Evolutionary conservation across 2,329 filamentous ascomycete genomes (phyloP), one percentile per base, ranked within the genome.

Genomic region (Stenocarpella maydis): DNA sequence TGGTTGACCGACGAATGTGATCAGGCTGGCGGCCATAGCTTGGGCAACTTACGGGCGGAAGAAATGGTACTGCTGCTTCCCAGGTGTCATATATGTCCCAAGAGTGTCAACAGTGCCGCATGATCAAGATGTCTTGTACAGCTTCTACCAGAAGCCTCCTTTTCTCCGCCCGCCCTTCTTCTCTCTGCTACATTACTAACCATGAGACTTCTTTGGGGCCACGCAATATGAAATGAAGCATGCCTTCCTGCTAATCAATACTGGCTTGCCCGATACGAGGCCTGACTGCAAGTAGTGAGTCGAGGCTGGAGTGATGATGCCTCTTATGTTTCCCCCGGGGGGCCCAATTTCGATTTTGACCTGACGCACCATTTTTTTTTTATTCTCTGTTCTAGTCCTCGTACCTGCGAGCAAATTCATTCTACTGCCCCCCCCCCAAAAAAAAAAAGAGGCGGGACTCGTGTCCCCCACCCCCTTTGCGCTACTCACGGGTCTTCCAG

Each of bases 401-500:
- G 15, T 3, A 15, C 31, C 19, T 53, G 2, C 34, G 9, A 7
- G 5, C 34, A 37, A 12, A 37, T 37, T 31, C n/a, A 34, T 4
- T 34, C 9, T 34, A 34, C 31, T 9, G 9, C 4, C 31, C 31
- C 31, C 9, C 4, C 31, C 31, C n/a, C n/a, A n/a, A n/a, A n/a
- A n/a, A n/a, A n/a, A n/a, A n/a, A n/a, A n/a, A n/a, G n/a, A n/a
- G n/a, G n/a, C 8, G 31, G 31, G 31, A 4, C 31, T 8, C 31
- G 4, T 31, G 31, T 8, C 31, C 31, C 8, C 31, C 17, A 21
- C 1, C 8, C 5, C 6, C 19, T 31, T n/a, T 9, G 7, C 49
- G n/a, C n/a, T n/a, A n/a, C n/a, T n/a, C 55, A 71, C 7, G n/a
- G 41, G 6, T 67, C 67, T 39, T 63, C 41, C 4, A 71, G 49